Percentiles rank a stretch among this genome's conserved stretches.
Evolutionary conservation across 352 stramenopile genomes (phyloP).

Genomic region (Pythium sp.): DNA sequence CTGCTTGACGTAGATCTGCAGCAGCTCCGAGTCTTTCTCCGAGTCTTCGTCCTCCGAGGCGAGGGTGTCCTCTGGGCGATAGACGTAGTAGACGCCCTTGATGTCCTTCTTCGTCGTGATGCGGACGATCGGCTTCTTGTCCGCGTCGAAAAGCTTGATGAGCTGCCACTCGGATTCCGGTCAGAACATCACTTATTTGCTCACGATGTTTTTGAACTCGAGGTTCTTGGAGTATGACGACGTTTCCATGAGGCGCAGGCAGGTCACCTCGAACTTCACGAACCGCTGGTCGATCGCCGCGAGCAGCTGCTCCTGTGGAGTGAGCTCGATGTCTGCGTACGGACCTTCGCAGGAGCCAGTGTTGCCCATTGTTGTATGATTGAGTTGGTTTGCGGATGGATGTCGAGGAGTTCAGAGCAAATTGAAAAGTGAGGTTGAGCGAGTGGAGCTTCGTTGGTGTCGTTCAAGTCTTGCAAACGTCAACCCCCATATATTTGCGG

Average conservation of each 20-base stretch:
- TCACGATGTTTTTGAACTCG: neutral
- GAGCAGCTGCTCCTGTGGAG: neutral
- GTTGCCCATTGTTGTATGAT: conserved; percentile 7
- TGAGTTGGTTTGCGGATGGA: neutral
- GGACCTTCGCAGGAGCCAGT: conserved; percentile 4
- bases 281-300: conserved; percentile 12
- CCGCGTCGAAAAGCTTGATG: neutral
- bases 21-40: neutral
- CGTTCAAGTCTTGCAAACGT: too few relatives aligned
- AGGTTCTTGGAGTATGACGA: conserved; percentile 12
- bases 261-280: conserved; percentile 1
- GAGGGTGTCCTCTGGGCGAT: conserved; percentile 6
- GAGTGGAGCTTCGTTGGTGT: too few relatives aligned
- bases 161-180: neutral
- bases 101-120: conserved; percentile 4
- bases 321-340: conserved; percentile 8
- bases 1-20: conserved; percentile 16
- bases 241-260: conserved; percentile 1
- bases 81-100: conserved; percentile 5
- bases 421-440: too few relatives aligned
- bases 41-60: too few relatives aligned
- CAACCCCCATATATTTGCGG: too few relatives aligned
- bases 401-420: too few relatives aligned
- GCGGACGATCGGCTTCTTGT: conserved; percentile 3
- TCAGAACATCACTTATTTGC: neutral